Conservation (phyloP, 805 yeast genomes). For the Candida argentea region DNA sequence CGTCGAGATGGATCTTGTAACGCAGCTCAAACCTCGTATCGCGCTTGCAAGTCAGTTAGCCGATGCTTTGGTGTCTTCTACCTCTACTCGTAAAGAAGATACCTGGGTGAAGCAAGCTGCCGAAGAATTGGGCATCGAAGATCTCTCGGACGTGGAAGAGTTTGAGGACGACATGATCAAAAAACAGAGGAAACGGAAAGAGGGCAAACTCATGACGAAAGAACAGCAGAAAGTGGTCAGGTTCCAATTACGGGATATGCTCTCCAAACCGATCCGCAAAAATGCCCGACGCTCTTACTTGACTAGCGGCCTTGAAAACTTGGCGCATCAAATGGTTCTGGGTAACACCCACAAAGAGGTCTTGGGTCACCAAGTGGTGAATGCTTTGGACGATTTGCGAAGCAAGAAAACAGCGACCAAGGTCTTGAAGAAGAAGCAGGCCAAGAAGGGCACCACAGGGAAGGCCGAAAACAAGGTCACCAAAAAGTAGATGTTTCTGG, state of each 20-base stretch:
- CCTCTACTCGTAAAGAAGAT: constrained; percentile 56
- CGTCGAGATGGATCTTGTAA: constrained; percentile 63
- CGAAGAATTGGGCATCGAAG: constrained; percentile 80
- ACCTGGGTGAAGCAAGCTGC: constrained; percentile 87
- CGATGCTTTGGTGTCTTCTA: constrained; percentile 53
- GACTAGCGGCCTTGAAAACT: constrained; percentile 67
- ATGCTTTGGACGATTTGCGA: constrained; percentile 56
- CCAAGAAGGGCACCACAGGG: neutral
- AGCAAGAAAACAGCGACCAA: constrained; percentile 4
- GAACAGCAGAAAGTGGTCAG: constrained; percentile 37
- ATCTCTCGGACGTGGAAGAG: constrained; percentile 49
- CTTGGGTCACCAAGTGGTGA: constrained; percentile 56
- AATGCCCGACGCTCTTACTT: constrained; percentile 61
- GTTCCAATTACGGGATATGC: constrained; percentile 42
- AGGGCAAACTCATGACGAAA: constrained; percentile 32
- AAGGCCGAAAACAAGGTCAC: constrained; percentile 2
- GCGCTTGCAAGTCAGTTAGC: constrained; percentile 64
- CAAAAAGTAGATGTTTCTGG: constrained; percentile 1
- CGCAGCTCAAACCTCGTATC: constrained; percentile 62
- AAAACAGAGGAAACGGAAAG: constrained; percentile 48
- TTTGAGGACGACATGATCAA: constrained; percentile 57
- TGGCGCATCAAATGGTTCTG: constrained; percentile 67
- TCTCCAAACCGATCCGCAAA: constrained; percentile 48
- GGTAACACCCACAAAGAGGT: constrained; percentile 51
- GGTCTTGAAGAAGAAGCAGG: constrained; percentile 3